These are phyloP conservation scores for Rhynchospora pubera DNA, from an alignment of 176 grass and related monocot genomes.

Conservation along the genomic window DNA sequence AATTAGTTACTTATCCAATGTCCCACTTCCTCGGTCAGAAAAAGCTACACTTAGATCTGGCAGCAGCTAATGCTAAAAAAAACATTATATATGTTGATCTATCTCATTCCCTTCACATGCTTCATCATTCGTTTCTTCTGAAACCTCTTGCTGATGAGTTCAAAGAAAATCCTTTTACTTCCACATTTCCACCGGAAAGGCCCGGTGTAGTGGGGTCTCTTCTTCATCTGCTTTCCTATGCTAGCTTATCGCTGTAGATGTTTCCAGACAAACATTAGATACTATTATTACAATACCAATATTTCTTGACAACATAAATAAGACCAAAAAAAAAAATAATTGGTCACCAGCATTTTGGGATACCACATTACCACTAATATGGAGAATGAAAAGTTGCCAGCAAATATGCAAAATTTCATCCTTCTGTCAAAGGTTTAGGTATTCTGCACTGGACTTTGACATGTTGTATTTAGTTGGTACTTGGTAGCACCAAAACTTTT, in stretches of 20 bases:
- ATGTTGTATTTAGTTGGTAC: neutral
- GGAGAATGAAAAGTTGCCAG: neutral
- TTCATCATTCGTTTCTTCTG: slow-evolving; percentile 26
- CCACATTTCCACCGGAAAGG: slow-evolving; percentile 95
- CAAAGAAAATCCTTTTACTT: slow-evolving; percentile 74
- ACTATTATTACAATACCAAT: neutral
- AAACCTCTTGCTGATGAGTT: slow-evolving; percentile 40
- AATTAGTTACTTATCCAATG: neutral
- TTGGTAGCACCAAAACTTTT: neutral
- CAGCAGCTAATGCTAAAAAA: neutral
- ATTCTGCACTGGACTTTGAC: neutral
- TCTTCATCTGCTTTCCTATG: slow-evolving; percentile 42
- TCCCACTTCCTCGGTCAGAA: neutral
- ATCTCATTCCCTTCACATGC: slow-evolving; percentile 24
- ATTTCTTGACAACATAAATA: neutral
- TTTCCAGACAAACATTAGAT: slow-evolving; percentile 24
- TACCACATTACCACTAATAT: neutral
- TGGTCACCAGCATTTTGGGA: neutral
- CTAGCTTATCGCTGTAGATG: slow-evolving; percentile 24
- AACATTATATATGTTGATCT: neutral
- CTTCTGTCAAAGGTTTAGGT: neutral
- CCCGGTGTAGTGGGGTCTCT: slow-evolving; percentile 37
- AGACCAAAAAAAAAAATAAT: neutral
- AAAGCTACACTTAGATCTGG: neutral
- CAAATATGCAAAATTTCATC: neutral